Conservation (phyloP, 2,329 filamentous ascomycete genomes). For the Ophiostoma australiae region DNA sequence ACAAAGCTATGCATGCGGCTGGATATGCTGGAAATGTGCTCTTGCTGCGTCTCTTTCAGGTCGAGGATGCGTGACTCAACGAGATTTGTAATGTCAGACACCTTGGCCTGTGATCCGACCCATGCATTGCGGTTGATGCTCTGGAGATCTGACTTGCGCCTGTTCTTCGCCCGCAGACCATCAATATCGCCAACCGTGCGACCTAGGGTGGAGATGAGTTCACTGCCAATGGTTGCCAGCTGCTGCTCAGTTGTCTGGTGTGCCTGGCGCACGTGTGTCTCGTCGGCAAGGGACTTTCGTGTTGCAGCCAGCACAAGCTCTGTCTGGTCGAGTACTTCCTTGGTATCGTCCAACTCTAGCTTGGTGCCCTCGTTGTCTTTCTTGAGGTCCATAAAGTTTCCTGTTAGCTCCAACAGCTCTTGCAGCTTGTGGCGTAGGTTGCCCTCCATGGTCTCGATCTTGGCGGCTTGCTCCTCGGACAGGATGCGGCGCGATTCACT, state of each 20-base stretch:
- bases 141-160: slow-evolving; percentile 79
- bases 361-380: slow-evolving; percentile 81
- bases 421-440: slow-evolving; percentile 92
- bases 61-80: slow-evolving; percentile 70
- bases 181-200: slow-evolving; percentile 75
- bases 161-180: slow-evolving; percentile 79
- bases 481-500: slow-evolving; percentile 90
- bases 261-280: slow-evolving; percentile 72
- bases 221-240: slow-evolving; percentile 66
- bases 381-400: slow-evolving; percentile 80
- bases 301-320: slow-evolving; percentile 78
- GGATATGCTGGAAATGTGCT: slow-evolving; percentile 63
- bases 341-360: slow-evolving; percentile 68
- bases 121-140: slow-evolving; percentile 72
- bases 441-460: slow-evolving; percentile 85
- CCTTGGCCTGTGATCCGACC: slow-evolving; percentile 69
- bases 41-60: slow-evolving; percentile 68
- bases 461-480: slow-evolving; percentile 85
- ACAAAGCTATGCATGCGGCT: slow-evolving; percentile 73
- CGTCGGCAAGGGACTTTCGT: slow-evolving; percentile 69
- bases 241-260: slow-evolving; percentile 80
- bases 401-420: slow-evolving; percentile 80
- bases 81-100: slow-evolving; percentile 68
- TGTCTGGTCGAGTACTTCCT: slow-evolving; percentile 77
- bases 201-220: slow-evolving; percentile 72